Evolutionary conservation across 352 stramenopile species (phyloP).

Genomic region (Pythium scleroteichum): DNA sequence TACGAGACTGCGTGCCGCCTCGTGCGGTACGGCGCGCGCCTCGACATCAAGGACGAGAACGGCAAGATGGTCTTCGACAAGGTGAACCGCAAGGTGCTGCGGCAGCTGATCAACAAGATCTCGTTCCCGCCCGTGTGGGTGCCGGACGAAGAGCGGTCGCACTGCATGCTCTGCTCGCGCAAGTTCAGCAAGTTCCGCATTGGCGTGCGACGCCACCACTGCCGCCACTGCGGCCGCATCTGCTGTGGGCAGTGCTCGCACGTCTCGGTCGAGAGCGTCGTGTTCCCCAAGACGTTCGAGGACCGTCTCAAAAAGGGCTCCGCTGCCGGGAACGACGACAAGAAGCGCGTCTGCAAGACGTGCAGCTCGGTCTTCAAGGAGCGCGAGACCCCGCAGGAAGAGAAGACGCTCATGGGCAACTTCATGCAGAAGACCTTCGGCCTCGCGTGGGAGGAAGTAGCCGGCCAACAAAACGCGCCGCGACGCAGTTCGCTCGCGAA

Average conservation of each 20-base stretch:
- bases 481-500: slow-evolving; percentile 18
- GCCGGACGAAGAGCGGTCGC: slow-evolving; percentile 62
- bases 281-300: slow-evolving; percentile 68
- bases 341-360: slow-evolving; percentile 77
- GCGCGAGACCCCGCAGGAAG: slow-evolving; percentile 47
- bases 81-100: slow-evolving; percentile 69
- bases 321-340: slow-evolving; percentile 27
- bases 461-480: slow-evolving; percentile 21
- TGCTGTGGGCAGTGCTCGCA: slow-evolving; percentile 80
- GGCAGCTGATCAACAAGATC: slow-evolving; percentile 76
- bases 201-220: slow-evolving; percentile 80
- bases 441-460: slow-evolving; percentile 57
- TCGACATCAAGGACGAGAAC: slow-evolving; percentile 76
- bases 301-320: slow-evolving; percentile 42
- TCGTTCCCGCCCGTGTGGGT: slow-evolving; percentile 82
- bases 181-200: slow-evolving; percentile 68
- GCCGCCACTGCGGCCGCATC: slow-evolving; percentile 79
- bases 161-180: slow-evolving; percentile 79
- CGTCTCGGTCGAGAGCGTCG: slow-evolving; percentile 66
- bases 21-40: slow-evolving; percentile 72
- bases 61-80: slow-evolving; percentile 86
- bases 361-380: slow-evolving; percentile 78
- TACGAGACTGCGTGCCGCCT: slow-evolving; percentile 78
- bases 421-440: slow-evolving; percentile 68
- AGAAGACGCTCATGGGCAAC: slow-evolving; percentile 52